Percentiles rank a stretch among this genome's conserved stretches.
Conservation (phyloP, 306 rosid species). For the Trichosanthes cucumerina region DNA sequence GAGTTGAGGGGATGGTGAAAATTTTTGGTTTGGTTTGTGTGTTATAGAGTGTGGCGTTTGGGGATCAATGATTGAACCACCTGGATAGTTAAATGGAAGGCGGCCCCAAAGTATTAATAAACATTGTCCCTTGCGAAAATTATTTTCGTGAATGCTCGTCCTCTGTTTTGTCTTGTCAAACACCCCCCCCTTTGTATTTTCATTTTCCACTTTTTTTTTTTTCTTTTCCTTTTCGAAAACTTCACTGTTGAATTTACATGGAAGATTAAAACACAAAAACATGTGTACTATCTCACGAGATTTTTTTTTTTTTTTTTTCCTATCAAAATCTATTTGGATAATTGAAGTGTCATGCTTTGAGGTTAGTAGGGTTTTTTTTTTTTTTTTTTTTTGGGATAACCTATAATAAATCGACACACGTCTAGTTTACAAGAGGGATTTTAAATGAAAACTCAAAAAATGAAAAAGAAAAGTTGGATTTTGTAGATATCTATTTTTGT, state of each 20-base stretch:
- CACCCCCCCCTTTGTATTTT: not conserved
- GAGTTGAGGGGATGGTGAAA: not conserved
- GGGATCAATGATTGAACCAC: not conserved
- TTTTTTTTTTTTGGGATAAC: not conserved
- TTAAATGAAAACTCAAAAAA: not conserved
- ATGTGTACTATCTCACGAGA: not conserved
- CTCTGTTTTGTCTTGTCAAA: conserved; percentile 9
- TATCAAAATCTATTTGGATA: not conserved
- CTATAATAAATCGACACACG: not conserved
- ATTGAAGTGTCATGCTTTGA: not conserved
- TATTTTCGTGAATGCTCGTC: not conserved
- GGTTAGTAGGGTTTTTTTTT: too few relatives aligned
- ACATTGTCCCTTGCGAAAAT: not conserved
- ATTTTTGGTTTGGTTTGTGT: not conserved
- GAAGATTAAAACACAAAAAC: not conserved
- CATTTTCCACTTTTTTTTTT: not conserved
- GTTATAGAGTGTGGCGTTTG: not conserved
- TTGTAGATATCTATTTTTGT: too few relatives aligned
- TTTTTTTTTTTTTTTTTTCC: too few relatives aligned
- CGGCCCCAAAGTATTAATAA: conserved; percentile 10
- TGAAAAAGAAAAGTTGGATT: too few relatives aligned
- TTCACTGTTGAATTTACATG: not conserved
- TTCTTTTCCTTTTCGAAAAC: not conserved
- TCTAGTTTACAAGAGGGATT: not conserved
- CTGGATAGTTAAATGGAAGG: not conserved